A percentile compares a stretch with the other conserved stretches of the same genome.
phyloP scores from a whole-genome alignment of 1,284 basidiomycete genomes.

The Phylloporus sp. region DNA sequence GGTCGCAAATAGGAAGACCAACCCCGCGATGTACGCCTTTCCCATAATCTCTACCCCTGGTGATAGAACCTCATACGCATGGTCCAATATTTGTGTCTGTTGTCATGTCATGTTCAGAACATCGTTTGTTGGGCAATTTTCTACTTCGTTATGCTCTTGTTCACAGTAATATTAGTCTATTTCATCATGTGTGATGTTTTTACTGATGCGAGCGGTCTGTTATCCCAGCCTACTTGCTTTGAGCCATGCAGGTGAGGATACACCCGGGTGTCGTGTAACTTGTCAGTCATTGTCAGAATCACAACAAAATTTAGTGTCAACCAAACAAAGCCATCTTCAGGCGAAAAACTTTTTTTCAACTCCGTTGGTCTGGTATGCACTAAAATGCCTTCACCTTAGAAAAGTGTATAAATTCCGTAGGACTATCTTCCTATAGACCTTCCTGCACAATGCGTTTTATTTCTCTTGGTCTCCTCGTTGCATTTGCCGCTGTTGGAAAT shows the following conservation, averaged over 20 bases:
- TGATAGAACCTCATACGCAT: background rate
- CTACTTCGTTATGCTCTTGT: too few relatives aligned
- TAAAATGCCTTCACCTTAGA: background rate
- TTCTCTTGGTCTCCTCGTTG: constrained; percentile 39
- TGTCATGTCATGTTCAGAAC: background rate
- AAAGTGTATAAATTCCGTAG: constrained; percentile 26
- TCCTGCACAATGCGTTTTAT: constrained; percentile 43
- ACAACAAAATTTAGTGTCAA: too few relatives aligned
- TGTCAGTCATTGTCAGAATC: too few relatives aligned
- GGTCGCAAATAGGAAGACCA: constrained; percentile 35
- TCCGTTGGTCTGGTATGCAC: background rate
- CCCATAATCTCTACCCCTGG: too few relatives aligned
- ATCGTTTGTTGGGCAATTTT: too few relatives aligned
- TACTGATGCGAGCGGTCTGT: background rate
- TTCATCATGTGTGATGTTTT: background rate
- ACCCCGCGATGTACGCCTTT: background rate
- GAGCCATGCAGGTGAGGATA: background rate
- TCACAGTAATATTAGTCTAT: background rate
- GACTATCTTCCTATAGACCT: background rate
- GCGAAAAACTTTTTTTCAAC: constrained; percentile 39
- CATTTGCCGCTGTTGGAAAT: constrained; percentile 47
- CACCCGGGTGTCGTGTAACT: background rate
- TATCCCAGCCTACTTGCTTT: background rate
- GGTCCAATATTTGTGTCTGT: background rate
- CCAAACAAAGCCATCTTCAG: constrained; percentile 33